A percentile compares a stretch with the other conserved stretches of the same genome.
These are phyloP conservation scores for Termitomyces eurrhizus DNA, from an alignment of 768 basidiomycete genomes.

Conservation along the genomic window DNA sequence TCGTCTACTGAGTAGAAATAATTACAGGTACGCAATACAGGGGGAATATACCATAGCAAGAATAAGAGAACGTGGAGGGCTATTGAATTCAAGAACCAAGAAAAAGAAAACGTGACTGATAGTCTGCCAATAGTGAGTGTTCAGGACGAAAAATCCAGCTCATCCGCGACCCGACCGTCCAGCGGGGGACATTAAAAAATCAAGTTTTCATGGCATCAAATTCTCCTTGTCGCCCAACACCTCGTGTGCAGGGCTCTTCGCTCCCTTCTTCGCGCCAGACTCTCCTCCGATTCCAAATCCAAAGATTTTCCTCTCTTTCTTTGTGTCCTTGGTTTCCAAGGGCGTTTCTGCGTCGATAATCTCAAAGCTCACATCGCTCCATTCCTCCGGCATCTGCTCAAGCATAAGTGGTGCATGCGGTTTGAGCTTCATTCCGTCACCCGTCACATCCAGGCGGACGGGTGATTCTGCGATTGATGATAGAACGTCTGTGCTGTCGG, in stretches of 20 bases:
- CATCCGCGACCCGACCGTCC: not conserved
- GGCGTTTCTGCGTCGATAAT: conserved; percentile 19
- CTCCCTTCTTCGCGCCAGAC: conserved; percentile 15
- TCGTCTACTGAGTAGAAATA: not conserved
- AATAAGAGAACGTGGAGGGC: not conserved
- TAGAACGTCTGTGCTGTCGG: conserved; percentile 5
- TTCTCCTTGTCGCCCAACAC: conserved; percentile 54
- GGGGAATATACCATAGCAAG: not conserved
- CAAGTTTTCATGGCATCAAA: conserved; percentile 22
- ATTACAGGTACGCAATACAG: conserved; percentile 1
- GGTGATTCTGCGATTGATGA: conserved; percentile 37
- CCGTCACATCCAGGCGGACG: conserved; percentile 38
- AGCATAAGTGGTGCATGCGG: conserved; percentile 45
- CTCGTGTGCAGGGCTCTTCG: conserved; percentile 26
- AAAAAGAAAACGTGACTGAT: not conserved
- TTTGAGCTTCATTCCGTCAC: conserved; percentile 16
- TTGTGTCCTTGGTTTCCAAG: conserved; percentile 7
- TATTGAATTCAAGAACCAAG: not conserved
- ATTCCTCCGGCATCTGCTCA: conserved; percentile 57
- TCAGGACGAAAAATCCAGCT: not conserved
- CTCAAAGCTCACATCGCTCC: conserved; percentile 54
- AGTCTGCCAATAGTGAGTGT: not conserved
- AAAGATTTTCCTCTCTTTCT: conserved; percentile 12
- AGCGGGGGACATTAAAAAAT: not conserved
- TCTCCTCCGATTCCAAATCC: conserved; percentile 9